Conservation (phyloP, 179 eudicot species). For the Beta macrorhiza region DNA sequence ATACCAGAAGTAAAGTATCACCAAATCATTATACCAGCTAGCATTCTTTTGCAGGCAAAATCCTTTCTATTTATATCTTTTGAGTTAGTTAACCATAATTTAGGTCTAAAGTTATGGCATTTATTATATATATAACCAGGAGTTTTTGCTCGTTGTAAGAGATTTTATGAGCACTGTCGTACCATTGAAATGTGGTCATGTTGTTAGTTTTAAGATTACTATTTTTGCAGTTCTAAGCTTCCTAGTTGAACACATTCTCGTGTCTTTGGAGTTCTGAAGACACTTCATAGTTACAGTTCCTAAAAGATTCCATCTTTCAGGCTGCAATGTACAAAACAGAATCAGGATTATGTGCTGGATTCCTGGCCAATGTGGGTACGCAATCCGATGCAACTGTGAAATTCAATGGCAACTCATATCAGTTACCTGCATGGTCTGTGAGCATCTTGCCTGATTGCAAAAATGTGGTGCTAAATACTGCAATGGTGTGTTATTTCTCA, state of each 20-base stretch:
- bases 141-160: neutral
- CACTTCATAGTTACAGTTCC: neutral
- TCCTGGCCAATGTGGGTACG: constrained; percentile 69
- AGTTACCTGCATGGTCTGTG: constrained; percentile 95
- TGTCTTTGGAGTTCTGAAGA: neutral
- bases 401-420: constrained; percentile 73
- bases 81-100: neutral
- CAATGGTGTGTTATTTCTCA: constrained; percentile 60
- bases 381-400: constrained; percentile 67
- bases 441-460: constrained; percentile 99
- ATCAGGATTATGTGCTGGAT: constrained; percentile 73
- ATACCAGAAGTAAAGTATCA: neutral
- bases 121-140: neutral
- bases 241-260: neutral
- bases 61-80: neutral
- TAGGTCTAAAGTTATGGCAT: neutral
- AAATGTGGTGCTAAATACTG: constrained; percentile 82
- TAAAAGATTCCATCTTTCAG: constrained; percentile 38
- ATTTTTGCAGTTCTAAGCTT: neutral
- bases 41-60: neutral
- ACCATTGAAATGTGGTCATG: neutral
- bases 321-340: constrained; percentile 65
- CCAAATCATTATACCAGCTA: neutral
- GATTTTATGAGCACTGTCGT: neutral
- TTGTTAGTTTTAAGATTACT: neutral